These are phyloP conservation scores for Funneliformis geosporum DNA, from an alignment of 192 early-diverging fungal species.

Conservation along the genomic window DNA sequence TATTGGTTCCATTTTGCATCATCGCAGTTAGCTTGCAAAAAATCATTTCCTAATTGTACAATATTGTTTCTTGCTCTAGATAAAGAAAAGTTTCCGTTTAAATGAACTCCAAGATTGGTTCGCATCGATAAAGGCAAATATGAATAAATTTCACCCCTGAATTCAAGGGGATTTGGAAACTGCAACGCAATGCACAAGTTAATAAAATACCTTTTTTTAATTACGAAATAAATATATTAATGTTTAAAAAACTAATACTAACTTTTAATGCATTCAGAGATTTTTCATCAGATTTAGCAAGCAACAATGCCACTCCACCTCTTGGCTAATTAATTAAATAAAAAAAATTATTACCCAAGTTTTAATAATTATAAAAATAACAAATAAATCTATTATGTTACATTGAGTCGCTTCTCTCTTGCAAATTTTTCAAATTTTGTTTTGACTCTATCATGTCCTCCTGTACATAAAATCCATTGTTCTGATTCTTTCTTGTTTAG, in stretches of 20 bases:
- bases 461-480: neutral
- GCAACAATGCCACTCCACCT: neutral
- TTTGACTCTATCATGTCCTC: neutral
- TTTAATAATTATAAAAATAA: neutral
- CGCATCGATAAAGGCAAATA: neutral
- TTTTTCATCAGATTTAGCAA: neutral
- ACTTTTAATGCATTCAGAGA: neutral
- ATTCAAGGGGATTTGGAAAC: neutral
- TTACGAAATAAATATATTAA: too few species aligned
- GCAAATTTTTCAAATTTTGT: neutral
- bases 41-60: neutral
- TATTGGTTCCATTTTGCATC: neutral
- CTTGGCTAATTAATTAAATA: neutral
- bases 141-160: slow-evolving; percentile 33
- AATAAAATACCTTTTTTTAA: too few species aligned
- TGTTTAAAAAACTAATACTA: too few species aligned
- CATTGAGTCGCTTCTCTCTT: neutral
- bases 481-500: neutral
- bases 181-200: neutral
- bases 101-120: neutral
- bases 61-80: neutral
- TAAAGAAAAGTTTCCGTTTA: slow-evolving; percentile 38
- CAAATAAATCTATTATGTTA: neutral
- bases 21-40: neutral
- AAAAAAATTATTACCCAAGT: too few species aligned